These are phyloP conservation scores for Arthrobotrys conoides DNA, from an alignment of 2,329 filamentous ascomycete genomes.

Conservation along the genomic window DNA sequence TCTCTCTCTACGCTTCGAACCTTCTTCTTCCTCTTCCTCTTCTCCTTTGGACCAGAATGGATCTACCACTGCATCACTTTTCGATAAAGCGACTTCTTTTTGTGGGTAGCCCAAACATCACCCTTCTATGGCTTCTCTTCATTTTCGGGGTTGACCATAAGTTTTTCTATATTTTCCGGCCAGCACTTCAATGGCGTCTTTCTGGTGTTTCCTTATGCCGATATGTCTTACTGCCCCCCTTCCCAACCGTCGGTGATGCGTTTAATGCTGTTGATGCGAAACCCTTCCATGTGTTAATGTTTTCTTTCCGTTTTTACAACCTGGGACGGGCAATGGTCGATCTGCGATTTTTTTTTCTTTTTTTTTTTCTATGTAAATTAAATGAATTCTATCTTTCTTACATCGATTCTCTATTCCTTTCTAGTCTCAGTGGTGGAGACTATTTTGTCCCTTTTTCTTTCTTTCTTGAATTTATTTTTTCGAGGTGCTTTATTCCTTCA, in stretches of 20 bases:
- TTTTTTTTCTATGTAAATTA: conserved; percentile 59
- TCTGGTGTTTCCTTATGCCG: conserved; percentile 45
- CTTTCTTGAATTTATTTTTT: neutral
- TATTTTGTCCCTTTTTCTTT: neutral
- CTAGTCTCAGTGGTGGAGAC: neutral
- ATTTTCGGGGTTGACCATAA: conserved; percentile 14
- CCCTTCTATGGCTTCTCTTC: conserved; percentile 31
- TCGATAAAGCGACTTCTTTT: conserved; percentile 28
- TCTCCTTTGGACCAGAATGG: conserved; percentile 41
- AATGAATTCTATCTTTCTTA: conserved; percentile 59
- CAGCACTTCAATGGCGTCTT: conserved; percentile 51
- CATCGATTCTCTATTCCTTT: conserved; percentile 24
- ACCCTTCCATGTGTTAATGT: conserved; percentile 37
- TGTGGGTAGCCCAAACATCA: conserved; percentile 11
- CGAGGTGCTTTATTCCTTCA: too few relatives aligned
- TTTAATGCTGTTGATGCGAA: conserved; percentile 50
- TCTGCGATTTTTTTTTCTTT: conserved; percentile 48
- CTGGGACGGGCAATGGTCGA: conserved; percentile 33
- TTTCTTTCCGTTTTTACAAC: conserved; percentile 15
- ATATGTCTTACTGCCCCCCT: conserved; percentile 34
- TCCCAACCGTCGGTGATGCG: conserved; percentile 13
- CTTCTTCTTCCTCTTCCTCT: conserved; percentile 1
- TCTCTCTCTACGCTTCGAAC: neutral
- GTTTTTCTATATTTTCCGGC: conserved; percentile 26
- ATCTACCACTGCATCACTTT: conserved; percentile 28